A percentile compares a stretch with the other conserved stretches of the same genome.
These are phyloP conservation scores for Suillus subaureus DNA, from an alignment of 768 basidiomycete species.

Conservation along the genomic window DNA sequence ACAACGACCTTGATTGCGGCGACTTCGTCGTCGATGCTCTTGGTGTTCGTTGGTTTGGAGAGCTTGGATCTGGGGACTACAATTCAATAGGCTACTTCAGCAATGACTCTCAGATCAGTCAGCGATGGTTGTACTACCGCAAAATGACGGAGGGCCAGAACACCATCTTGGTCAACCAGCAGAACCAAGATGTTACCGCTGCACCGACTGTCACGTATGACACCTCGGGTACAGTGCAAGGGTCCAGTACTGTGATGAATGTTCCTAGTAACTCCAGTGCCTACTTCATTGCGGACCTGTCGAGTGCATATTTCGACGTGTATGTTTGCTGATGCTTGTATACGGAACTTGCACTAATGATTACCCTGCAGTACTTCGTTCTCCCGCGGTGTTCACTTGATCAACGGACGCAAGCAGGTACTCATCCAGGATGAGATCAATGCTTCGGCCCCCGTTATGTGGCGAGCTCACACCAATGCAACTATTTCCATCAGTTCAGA, in stretches of 20 bases:
- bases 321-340: slow-evolving; percentile 40
- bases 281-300: slow-evolving; percentile 78
- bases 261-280: slow-evolving; percentile 71
- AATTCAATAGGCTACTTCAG: slow-evolving; percentile 75
- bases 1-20: slow-evolving; percentile 92
- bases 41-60: slow-evolving; percentile 93
- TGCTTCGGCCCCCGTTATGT: slow-evolving; percentile 60
- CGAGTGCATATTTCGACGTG: slow-evolving; percentile 74
- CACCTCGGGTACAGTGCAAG: slow-evolving; percentile 67
- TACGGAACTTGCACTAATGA: slow-evolving; percentile 18
- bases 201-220: slow-evolving; percentile 60
- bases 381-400: slow-evolving; percentile 79
- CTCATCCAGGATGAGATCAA: slow-evolving; percentile 92
- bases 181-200: slow-evolving; percentile 80
- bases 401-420: slow-evolving; percentile 86
- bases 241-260: slow-evolving; percentile 78
- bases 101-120: slow-evolving; percentile 64
- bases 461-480: slow-evolving; percentile 98
- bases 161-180: slow-evolving; percentile 73
- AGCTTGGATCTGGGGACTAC: slow-evolving; percentile 91
- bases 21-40: slow-evolving; percentile 96
- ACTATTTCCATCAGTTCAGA: slow-evolving; percentile 56
- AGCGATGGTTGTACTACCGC: slow-evolving; percentile 91
- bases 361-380: slow-evolving; percentile 57
- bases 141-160: slow-evolving; percentile 99